Evolutionary conservation across 768 basidiomycete species (phyloP), one percentile per base, ranked within the genome.

Genomic region (Boletus vermiculosoides): DNA sequence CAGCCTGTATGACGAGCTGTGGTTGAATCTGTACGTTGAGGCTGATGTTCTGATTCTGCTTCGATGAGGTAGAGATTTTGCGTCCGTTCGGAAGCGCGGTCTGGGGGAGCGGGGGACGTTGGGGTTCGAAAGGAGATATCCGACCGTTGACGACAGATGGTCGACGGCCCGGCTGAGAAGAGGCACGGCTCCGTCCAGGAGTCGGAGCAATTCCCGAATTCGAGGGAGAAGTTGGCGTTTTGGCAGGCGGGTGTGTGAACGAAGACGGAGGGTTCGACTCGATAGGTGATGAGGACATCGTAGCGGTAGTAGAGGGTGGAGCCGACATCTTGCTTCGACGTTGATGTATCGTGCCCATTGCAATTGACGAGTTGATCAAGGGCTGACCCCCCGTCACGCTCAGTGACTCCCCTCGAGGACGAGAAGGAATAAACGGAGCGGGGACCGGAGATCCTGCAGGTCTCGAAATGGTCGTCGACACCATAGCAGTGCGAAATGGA

Each of bases 101-200:
- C 5, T 67, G 69, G 47, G 85, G 83, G 28, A 82, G 74, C 20
- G 83, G 85, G 13, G 82, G 86, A 46, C 72, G 77, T 40, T 76
- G 77, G 46, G 57, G 60, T 62, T 82, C 85, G 51, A 74, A 75
- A 52, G 77, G 85, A 41, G 81, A 84, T 60, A 76, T 75, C 46
- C 80, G 76, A 48, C 81, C 79, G 59, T 80, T 77, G 36, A 77
- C 70, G 31, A 84, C 58, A 15, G 87, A 83, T 25, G 88, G 87
- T 54, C 88, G 77, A 55, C 88, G 80, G 28, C 85, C 87, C 42
- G 91, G 89, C 61, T 92, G 91, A 39, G 91, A 92, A 13, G 82
- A 83, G 36, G 91, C 88, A 46, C 91, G 82, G 55, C 66, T 79
- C 56, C 91, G 81, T 22, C 73, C 73, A 0, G 77, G 76, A 31